These are phyloP conservation scores for Stemphylium vesicarium DNA, from an alignment of 2,329 filamentous ascomycete genomes.

Conservation along the genomic window DNA sequence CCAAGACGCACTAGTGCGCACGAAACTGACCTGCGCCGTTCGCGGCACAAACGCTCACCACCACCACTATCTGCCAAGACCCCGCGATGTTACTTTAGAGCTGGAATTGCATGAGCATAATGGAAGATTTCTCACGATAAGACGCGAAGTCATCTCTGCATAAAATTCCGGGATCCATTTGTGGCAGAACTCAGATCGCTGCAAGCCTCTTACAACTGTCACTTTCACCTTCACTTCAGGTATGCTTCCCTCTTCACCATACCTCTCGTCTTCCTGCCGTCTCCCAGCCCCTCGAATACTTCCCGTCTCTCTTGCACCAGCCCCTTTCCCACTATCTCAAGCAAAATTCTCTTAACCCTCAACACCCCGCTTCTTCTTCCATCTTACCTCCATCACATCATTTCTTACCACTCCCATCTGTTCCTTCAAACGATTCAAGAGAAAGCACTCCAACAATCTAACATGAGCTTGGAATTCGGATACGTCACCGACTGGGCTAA, in stretches of 20 bases:
- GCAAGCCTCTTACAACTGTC: neutral
- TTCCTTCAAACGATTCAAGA: neutral
- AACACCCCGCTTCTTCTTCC: neutral
- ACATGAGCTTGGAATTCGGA: neutral
- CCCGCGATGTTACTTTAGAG: neutral
- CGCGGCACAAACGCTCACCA: conserved; percentile 12
- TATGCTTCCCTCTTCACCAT: conserved; percentile 14
- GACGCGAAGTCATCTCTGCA: neutral
- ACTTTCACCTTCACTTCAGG: conserved; percentile 20
- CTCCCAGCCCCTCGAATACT: conserved; percentile 11
- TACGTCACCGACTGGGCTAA: conserved; percentile 2
- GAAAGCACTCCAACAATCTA: neutral
- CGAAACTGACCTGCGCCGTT: conserved; percentile 20
- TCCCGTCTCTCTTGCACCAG: neutral
- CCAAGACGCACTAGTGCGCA: conserved; percentile 20
- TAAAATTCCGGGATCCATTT: neutral
- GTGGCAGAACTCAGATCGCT: neutral
- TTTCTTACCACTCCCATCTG: neutral
- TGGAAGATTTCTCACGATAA: neutral
- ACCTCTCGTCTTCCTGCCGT: neutral
- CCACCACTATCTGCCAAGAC: conserved; percentile 9
- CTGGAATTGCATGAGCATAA: neutral
- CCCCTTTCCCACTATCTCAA: neutral
- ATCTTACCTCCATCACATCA: neutral
- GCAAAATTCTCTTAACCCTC: conserved; percentile 1